A percentile compares a stretch with the other conserved stretches of the same genome.
Evolutionary conservation across 1,139 yeast genomes (phyloP).

Genomic region (Pichia sp.): DNA sequence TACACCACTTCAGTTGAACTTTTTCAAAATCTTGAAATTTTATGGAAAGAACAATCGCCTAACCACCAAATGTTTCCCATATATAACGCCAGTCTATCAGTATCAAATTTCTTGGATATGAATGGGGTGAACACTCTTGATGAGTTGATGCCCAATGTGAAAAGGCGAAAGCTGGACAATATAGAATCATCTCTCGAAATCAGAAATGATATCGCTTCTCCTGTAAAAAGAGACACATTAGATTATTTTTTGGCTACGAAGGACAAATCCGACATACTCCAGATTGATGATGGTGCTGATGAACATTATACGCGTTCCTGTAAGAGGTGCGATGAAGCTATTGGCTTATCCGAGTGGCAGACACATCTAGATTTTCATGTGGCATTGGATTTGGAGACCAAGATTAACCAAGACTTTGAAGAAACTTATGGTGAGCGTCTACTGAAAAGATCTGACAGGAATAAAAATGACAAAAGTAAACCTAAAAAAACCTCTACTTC

Average conservation of each 20-base stretch:
- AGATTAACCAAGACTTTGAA: constrained; percentile 19
- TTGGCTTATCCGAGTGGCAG: constrained; percentile 20
- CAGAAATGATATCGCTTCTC: neutral
- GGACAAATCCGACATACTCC: neutral
- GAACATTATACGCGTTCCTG: constrained; percentile 14
- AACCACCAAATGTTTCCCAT: constrained; percentile 43
- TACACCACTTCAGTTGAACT: constrained; percentile 39
- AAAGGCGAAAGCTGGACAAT: constrained; percentile 14
- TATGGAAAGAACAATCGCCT: constrained; percentile 28
- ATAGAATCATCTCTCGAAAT: constrained; percentile 5
- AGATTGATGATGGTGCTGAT: neutral
- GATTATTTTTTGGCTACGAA: neutral
- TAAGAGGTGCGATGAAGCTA: constrained; percentile 23
- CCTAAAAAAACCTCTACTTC: neutral
- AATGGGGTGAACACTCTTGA: constrained; percentile 45
- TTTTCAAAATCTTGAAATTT: constrained; percentile 36
- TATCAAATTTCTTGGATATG: constrained; percentile 50
- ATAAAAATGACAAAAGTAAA: neutral
- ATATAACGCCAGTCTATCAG: constrained; percentile 44
- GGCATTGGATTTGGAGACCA: constrained; percentile 31
- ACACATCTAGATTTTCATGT: constrained; percentile 35
- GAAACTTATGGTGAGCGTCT: constrained; percentile 18
- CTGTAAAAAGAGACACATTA: neutral
- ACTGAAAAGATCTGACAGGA: constrained; percentile 9
- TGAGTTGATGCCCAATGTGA: constrained; percentile 37